Base-by-base conservation (phyloP, 768 basidiomycete genomes). In the Kwoniella europaea region DNA sequence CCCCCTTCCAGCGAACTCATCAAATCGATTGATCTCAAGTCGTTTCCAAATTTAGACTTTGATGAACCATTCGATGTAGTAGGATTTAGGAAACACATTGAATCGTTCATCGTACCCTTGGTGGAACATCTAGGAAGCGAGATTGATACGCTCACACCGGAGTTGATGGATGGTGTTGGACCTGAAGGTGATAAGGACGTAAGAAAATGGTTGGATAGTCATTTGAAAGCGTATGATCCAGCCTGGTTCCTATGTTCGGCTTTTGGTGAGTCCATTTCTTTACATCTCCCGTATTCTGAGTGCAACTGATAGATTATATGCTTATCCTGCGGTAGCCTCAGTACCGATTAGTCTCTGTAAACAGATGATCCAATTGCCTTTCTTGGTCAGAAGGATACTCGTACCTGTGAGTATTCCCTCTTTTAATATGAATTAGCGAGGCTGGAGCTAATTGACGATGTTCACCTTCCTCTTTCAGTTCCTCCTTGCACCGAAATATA, bases 181-280 rank as follows among this genome's bases (percentile, higher is more conserved):
- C 13, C 57, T n/a, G 35, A 61, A n/a, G 54, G 60, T 16, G 24
- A 58, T 42, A 55, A 65, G n/a, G 53, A 64, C 29, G 55, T 69
- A 35, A 63, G 62, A 12, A 53, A 7, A 41, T 57, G 58, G 46
- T 57, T 71, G 20, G 35, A 58, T 24, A 50, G 43, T 16, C 55
- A 68, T 44, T 52, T 71, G 35, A 55, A 46, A 53, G 60, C 42
- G 7, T 71, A 71, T 65, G 69, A 68, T 52, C 73, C 73, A 10
- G 35, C 55, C n/a, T 74, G 73, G 73, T 73, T 73, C 53, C 43
- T 73, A 1, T 69, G 68, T 42, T 60, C 63, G 24, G 59, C 65
- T 10, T 66, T 58, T 50, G 52, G 72, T 73, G 52, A 65, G 72
- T 73, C 18, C 6, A 2, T n/a, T n/a, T 20, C 12, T 15, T 15